phyloP scores from a whole-genome alignment of 495 filamentous ascomycete genomes.

The Recurvomyces mirabilis region DNA sequence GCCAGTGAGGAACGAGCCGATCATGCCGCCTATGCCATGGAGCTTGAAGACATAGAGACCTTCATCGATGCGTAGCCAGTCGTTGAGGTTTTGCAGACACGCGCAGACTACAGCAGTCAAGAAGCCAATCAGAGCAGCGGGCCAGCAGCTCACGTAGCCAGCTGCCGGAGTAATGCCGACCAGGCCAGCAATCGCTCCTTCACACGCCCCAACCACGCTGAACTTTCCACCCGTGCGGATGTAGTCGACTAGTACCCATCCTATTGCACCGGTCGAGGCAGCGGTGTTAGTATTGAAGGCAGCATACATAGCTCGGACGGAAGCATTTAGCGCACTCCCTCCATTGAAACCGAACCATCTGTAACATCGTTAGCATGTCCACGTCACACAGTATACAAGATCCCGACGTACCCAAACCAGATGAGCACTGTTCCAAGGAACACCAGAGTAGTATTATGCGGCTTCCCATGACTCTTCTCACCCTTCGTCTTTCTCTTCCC shows the following conservation, averaged over 20 bases:
- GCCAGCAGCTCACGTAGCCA: conserved; percentile 43
- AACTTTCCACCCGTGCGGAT: conserved; percentile 44
- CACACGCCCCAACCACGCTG: conserved; percentile 49
- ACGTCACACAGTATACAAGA: no score
- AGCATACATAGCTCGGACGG: conserved; percentile 45
- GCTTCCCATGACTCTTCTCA: conserved; percentile 36
- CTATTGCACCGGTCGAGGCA: conserved; percentile 44
- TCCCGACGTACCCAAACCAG: no score
- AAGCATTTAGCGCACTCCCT: conserved; percentile 46
- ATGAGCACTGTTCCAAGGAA: conserved; percentile 48
- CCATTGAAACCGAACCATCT: conserved; percentile 49
- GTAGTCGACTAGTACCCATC: conserved; percentile 50
- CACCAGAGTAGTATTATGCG: conserved; percentile 46
- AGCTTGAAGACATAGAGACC: conserved; percentile 54
- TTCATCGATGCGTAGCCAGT: conserved; percentile 50
- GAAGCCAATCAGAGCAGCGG: conserved; percentile 48
- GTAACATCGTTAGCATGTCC: no score
- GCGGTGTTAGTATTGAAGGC: conserved; percentile 54
- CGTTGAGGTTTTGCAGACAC: conserved; percentile 41
- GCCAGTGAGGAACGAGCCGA: conserved; percentile 50
- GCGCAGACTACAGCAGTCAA: conserved; percentile 44
- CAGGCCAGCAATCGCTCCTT: conserved; percentile 52
- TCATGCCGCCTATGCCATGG: conserved; percentile 50
- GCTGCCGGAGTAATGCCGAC: conserved; percentile 56
- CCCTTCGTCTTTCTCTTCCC: conserved; percentile 41